phyloP scores from a whole-genome alignment of 2,329 filamentous ascomycete species.

The Fusarium transvaalense region DNA sequence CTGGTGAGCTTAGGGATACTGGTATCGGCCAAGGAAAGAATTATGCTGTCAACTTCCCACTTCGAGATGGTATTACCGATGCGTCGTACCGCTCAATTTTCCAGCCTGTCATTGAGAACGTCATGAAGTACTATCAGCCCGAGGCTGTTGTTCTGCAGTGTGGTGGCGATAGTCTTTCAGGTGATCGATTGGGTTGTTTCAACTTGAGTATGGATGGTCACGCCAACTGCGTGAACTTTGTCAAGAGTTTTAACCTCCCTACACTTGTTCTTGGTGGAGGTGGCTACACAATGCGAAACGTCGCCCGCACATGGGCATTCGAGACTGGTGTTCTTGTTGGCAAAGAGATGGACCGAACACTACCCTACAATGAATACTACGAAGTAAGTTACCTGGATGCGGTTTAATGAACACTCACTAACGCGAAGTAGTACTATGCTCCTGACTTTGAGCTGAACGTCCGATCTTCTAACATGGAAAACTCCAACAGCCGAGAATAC shows the following conservation, averaged over 20 bases:
- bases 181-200: slow-evolving; percentile 94
- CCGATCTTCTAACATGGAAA: slow-evolving; percentile 88
- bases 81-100: slow-evolving; percentile 91
- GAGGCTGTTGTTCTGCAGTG: slow-evolving; percentile 96
- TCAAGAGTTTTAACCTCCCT: slow-evolving; percentile 86
- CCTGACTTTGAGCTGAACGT: slow-evolving; percentile 93
- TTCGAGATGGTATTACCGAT: slow-evolving; percentile 93
- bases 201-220: slow-evolving; percentile 98
- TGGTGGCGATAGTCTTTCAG: slow-evolving; percentile 93
- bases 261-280: slow-evolving; percentile 95
- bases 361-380: slow-evolving; percentile 98
- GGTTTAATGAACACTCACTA: slow-evolving; percentile 29
- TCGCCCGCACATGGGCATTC: slow-evolving; percentile 96
- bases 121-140: slow-evolving; percentile 89
- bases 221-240: slow-evolving; percentile 91
- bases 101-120: slow-evolving; percentile 86
- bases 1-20: slow-evolving; percentile 86
- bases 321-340: slow-evolving; percentile 93
- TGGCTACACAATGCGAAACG: slow-evolving; percentile 97
- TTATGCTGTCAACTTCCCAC: slow-evolving; percentile 90
- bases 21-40: slow-evolving; percentile 90
- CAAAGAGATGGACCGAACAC: slow-evolving; percentile 81
- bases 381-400: slow-evolving; percentile 63
- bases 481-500: slow-evolving; percentile 86
- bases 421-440: slow-evolving; percentile 80